These are phyloP conservation scores for Saturnispora diversa DNA, from an alignment of 805 yeast genomes.

Conservation along the genomic window DNA sequence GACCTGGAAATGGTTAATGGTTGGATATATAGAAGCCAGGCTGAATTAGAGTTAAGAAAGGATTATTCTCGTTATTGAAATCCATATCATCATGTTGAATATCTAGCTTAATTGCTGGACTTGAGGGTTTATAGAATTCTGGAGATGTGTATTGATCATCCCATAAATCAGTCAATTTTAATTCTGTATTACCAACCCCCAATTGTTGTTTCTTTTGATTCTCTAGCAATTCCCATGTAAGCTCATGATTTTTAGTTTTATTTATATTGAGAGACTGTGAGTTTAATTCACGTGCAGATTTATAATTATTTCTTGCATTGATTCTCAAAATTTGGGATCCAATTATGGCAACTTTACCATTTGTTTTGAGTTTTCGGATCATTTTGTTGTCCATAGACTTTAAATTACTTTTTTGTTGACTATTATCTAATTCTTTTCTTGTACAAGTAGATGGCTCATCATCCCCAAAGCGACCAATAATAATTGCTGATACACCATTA, in stretches of 20 bases:
- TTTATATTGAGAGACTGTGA: no score
- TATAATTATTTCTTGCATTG: not conserved
- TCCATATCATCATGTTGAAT: conserved; percentile 1
- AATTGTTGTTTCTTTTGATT: no score
- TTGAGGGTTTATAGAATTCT: conserved; percentile 4
- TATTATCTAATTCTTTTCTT: not conserved
- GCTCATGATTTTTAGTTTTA: no score
- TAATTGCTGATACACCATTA: not conserved
- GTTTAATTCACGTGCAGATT: not conserved
- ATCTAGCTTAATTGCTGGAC: not conserved
- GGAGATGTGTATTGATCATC: not conserved
- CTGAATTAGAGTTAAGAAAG: no score
- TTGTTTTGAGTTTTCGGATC: not conserved
- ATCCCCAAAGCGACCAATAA: conserved; percentile 3
- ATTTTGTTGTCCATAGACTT: not conserved
- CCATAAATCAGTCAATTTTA: not conserved
- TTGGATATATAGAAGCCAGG: not conserved
- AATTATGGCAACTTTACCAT: not conserved
- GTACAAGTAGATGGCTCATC: not conserved
- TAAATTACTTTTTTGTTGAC: not conserved
- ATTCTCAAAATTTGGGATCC: not conserved
- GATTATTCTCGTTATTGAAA: no score
- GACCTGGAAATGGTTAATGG: not conserved
- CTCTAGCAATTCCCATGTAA: no score
- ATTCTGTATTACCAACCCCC: no score